Conservation (phyloP, 371 early-diverging fungal species). For the Massospora cicadina region DNA sequence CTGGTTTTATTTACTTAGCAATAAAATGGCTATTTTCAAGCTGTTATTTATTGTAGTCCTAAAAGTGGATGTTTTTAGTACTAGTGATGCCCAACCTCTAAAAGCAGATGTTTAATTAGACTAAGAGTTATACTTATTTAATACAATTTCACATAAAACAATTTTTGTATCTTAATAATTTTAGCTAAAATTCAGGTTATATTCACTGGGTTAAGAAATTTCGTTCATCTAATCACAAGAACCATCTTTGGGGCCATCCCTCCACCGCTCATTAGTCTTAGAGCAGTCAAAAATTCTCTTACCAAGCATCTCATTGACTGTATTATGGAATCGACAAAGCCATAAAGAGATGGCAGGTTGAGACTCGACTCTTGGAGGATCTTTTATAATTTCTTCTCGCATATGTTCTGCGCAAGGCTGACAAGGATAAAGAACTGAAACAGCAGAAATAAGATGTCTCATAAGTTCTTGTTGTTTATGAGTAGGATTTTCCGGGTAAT, state of each 20-base stretch:
- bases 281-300: constrained; percentile 90
- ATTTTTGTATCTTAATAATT: too few species aligned
- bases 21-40: too few species aligned
- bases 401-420: constrained; percentile 79
- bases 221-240: constrained; percentile 37
- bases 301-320: constrained; percentile 83
- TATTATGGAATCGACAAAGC: constrained; percentile 93
- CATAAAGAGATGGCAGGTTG: constrained; percentile 60
- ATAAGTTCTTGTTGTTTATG: constrained; percentile 54
- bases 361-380: constrained; percentile 72
- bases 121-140: too few species aligned
- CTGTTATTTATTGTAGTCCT: too few species aligned
- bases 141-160: too few species aligned
- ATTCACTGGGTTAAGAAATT: too few species aligned
- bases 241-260: constrained; percentile 61
- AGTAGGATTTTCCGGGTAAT: constrained; percentile 84
- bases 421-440: constrained; percentile 92
- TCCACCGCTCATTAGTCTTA: constrained; percentile 86
- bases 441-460: constrained; percentile 41
- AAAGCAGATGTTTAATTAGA: too few species aligned
- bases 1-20: too few species aligned
- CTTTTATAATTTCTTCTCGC: constrained; percentile 36
- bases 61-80: too few species aligned
- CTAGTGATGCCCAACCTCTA: too few species aligned
- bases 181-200: too few species aligned